phyloP scores from a whole-genome alignment of 768 basidiomycete species.

The Tubosaeta brunneosetosa region DNA sequence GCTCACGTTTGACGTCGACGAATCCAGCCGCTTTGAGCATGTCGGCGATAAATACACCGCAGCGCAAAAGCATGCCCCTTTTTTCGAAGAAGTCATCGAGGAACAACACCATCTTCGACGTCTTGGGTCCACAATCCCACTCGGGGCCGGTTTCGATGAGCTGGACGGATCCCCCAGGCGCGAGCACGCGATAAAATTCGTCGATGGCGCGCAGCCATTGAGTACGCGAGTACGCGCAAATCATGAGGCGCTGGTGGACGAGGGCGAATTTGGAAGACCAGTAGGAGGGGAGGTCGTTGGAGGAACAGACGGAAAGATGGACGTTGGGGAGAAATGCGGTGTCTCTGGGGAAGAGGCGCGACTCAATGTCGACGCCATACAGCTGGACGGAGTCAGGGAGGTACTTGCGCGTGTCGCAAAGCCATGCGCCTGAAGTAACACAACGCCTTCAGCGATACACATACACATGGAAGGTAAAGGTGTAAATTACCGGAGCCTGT shows the following conservation, averaged over 20 bases:
- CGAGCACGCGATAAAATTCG: constrained; percentile 30
- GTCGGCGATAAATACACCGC: constrained; percentile 1
- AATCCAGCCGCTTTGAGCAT: constrained; percentile 7
- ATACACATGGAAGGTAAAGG: background rate
- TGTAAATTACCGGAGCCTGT: constrained; percentile 16
- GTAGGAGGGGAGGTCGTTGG: constrained; percentile 25
- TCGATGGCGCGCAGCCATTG: constrained; percentile 26
- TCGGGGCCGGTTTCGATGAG: constrained; percentile 20
- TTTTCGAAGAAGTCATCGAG: constrained; percentile 1
- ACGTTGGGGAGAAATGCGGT: constrained; percentile 6
- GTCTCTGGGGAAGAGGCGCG: constrained; percentile 16
- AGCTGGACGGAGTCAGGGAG: constrained; percentile 17
- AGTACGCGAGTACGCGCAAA: constrained; percentile 23
- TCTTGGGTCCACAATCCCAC: constrained; percentile 5
- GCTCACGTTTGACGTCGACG: constrained; percentile 12
- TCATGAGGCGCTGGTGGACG: constrained; percentile 31
- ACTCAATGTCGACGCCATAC: constrained; percentile 25
- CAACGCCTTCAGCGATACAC: background rate
- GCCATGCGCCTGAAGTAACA: constrained; percentile 17
- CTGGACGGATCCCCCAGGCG: constrained; percentile 32
- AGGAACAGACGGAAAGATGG: constrained; percentile 21
- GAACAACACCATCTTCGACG: background rate
- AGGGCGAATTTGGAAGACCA: constrained; percentile 31
- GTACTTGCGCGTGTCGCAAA: constrained; percentile 13
- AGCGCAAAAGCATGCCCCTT: background rate